Conservation (phyloP, 2,329 filamentous ascomycete genomes). For the Neurospora sp. region DNA sequence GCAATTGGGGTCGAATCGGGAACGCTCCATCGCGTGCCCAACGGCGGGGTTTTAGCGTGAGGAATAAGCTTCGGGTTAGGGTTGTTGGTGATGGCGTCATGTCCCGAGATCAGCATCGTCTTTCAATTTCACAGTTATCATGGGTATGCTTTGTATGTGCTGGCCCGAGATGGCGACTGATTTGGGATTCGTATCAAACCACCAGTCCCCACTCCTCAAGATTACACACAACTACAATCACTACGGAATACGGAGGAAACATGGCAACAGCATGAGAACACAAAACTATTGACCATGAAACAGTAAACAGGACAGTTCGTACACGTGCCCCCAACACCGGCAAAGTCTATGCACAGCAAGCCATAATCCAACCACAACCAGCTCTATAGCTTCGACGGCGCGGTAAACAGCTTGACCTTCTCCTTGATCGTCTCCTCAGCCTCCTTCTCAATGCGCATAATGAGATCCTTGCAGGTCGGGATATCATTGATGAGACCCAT, state of each 20-base stretch:
- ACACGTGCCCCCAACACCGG: background rate
- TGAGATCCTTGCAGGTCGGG: conserved; percentile 60
- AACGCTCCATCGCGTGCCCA: background rate
- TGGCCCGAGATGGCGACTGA: background rate
- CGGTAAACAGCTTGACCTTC: conserved; percentile 20
- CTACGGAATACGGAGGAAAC: background rate
- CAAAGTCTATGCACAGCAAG: background rate
- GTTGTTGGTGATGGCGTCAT: background rate
- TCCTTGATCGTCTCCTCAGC: conserved; percentile 57
- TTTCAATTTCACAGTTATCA: background rate
- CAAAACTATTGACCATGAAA: background rate
- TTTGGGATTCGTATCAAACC: background rate
- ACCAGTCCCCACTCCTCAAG: background rate
- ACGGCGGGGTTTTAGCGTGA: background rate
- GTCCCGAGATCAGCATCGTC: background rate
- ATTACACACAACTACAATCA: background rate
- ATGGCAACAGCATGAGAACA: background rate
- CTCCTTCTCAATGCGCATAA: conserved; percentile 68
- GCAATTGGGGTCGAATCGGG: background rate
- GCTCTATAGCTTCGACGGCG: conserved; percentile 15
- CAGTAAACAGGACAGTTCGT: background rate
- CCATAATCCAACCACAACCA: background rate
- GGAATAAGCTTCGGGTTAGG: background rate
- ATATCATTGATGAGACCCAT: conserved; percentile 83
- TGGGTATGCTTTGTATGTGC: background rate